Conservation (phyloP, 2,329 filamentous ascomycete genomes). For the Pseudogymnoascus sp. region DNA sequence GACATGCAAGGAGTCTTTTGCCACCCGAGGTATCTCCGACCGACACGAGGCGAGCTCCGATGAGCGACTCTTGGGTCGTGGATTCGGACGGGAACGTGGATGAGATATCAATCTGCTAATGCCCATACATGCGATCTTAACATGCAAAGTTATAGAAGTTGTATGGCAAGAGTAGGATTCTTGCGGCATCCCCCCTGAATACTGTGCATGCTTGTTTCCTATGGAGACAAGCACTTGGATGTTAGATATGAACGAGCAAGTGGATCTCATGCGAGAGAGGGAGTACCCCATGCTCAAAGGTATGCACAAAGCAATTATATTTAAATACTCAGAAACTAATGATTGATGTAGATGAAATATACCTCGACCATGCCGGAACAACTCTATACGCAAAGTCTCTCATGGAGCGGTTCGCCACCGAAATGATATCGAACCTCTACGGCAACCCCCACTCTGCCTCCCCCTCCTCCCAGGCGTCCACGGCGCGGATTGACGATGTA, state of each 20-base stretch:
- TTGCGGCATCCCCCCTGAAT: not conserved
- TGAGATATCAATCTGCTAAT: not conserved
- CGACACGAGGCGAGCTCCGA: slow-evolving; percentile 6
- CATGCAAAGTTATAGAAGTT: not conserved
- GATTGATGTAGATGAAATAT: slow-evolving; percentile 50
- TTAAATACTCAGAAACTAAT: not conserved
- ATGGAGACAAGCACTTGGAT: not conserved
- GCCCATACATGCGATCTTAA: not conserved
- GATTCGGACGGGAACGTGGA: not conserved
- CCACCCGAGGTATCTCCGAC: not conserved
- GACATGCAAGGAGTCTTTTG: not conserved
- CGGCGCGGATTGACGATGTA: slow-evolving; percentile 65
- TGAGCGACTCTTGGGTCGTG: not conserved
- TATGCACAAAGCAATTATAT: slow-evolving; percentile 24
- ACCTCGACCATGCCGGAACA: slow-evolving; percentile 95
- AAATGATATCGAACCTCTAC: slow-evolving; percentile 70
- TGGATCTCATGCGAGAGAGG: slow-evolving; percentile 37
- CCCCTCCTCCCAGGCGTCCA: slow-evolving; percentile 67
- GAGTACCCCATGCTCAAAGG: slow-evolving; percentile 66
- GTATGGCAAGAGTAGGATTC: slow-evolving; percentile 5
- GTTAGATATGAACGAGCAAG: not conserved
- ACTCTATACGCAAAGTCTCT: slow-evolving; percentile 72
- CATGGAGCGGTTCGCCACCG: slow-evolving; percentile 66
- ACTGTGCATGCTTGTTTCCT: not conserved
- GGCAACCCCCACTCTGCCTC: slow-evolving; percentile 91